These are phyloP conservation scores for Fomitopsis betulina DNA, from an alignment of 1,284 basidiomycete genomes.

Conservation along the genomic window DNA sequence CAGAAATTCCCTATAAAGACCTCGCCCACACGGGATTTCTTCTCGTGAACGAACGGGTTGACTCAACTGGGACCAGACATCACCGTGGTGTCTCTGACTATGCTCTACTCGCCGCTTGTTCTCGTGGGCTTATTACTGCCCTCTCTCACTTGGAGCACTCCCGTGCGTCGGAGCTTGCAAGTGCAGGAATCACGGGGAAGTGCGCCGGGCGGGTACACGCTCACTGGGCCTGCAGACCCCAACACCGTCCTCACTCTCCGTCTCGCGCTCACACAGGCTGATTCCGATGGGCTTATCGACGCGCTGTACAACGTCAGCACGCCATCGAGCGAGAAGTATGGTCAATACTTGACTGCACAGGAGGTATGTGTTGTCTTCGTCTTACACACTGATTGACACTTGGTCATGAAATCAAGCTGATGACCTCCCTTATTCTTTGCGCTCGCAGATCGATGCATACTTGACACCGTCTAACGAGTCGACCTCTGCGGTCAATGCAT, in stretches of 20 bases:
- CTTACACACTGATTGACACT: too few species aligned
- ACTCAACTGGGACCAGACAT: too few species aligned
- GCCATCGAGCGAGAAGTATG: conserved; percentile 19
- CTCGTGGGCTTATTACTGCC: neutral
- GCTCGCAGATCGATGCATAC: conserved; percentile 24
- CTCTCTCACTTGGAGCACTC: neutral
- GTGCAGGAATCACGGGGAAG: conserved; percentile 18
- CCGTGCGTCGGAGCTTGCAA: conserved; percentile 1
- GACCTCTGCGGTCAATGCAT: conserved; percentile 31
- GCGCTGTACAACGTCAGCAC: conserved; percentile 23
- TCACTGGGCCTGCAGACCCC: conserved; percentile 15
- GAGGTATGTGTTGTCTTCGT: conserved; percentile 16
- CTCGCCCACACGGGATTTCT: too few species aligned
- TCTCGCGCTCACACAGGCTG: conserved; percentile 19
- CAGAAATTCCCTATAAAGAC: too few species aligned
- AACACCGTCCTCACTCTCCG: conserved; percentile 18
- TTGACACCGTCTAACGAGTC: conserved; percentile 31
- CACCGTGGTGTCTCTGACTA: neutral
- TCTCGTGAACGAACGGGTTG: too few species aligned
- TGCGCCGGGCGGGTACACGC: conserved; percentile 16
- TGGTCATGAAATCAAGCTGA: conserved; percentile 4
- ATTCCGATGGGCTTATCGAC: conserved; percentile 20
- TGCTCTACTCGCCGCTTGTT: neutral
- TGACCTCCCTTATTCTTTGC: neutral
- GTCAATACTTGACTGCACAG: conserved; percentile 22